phyloP scores from a whole-genome alignment of 441 rosid genomes.

The Pelargonium myrrhifolium region DNA sequence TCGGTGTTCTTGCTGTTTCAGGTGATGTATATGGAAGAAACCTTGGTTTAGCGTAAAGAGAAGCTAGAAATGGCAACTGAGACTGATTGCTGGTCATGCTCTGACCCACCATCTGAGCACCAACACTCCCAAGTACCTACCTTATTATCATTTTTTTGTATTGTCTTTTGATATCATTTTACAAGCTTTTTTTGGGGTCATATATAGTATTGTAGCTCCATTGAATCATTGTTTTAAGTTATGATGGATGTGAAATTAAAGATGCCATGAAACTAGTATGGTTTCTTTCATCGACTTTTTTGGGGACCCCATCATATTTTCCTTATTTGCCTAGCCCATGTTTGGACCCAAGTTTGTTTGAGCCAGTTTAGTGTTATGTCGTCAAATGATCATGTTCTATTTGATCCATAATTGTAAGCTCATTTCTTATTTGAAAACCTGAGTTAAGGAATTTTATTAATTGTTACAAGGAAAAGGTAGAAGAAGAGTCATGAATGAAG shows the following conservation, averaged over 20 bases:
- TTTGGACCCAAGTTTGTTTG: neutral
- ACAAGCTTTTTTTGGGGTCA: neutral
- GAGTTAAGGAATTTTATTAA: neutral
- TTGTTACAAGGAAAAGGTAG: neutral
- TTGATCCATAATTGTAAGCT: neutral
- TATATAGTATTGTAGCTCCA: conserved; percentile 3
- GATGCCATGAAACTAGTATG: neutral
- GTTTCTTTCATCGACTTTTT: neutral
- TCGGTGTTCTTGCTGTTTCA: neutral
- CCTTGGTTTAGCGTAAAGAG: neutral
- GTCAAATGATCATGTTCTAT: neutral
- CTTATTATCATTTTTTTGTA: neutral
- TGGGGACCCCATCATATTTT: neutral
- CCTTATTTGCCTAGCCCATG: neutral
- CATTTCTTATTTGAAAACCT: neutral
- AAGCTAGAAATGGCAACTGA: conserved; percentile 4
- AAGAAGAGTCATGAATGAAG: too few species aligned
- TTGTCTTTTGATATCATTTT: neutral
- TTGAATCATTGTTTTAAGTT: conserved; percentile 2
- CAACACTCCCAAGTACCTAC: conserved; percentile 3
- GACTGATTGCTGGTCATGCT: conserved; percentile 6
- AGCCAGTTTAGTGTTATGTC: too few species aligned
- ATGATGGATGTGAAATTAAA: neutral
- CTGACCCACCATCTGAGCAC: conserved; percentile 6
- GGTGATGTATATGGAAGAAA: conserved; percentile 3